These are phyloP conservation scores for Hortiboletus flavorubellus DNA, from an alignment of 768 basidiomycete genomes.

Conservation along the genomic window DNA sequence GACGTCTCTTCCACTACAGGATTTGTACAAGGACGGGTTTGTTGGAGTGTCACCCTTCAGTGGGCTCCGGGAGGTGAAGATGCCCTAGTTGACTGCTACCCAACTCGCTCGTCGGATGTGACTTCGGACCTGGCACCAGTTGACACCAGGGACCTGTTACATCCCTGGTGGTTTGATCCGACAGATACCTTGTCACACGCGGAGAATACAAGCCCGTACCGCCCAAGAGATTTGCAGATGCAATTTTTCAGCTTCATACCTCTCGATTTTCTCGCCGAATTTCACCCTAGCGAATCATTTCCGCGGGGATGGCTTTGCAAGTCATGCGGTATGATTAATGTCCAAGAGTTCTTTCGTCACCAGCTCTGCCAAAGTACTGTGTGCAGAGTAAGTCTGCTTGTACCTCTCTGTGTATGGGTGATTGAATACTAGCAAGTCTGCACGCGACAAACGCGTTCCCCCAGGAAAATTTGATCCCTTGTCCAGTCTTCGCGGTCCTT, in stretches of 20 bases:
- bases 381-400: conserved; percentile 36
- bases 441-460: background rate
- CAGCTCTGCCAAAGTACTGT: conserved; percentile 40
- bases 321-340: conserved; percentile 47
- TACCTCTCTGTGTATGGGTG: background rate
- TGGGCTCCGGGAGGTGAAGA: conserved; percentile 54
- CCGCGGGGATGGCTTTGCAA: conserved; percentile 49
- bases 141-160: background rate
- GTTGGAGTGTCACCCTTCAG: conserved; percentile 45
- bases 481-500: conserved; percentile 20
- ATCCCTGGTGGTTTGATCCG: conserved; percentile 27
- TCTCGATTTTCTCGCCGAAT: conserved; percentile 29
- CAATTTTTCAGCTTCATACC: conserved; percentile 30
- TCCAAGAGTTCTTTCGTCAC: conserved; percentile 44
- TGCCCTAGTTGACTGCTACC: conserved; percentile 14
- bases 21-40: conserved; percentile 31
- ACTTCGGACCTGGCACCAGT: background rate
- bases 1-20: background rate
- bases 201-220: conserved; percentile 13
- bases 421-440: conserved; percentile 17
- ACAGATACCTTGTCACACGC: background rate
- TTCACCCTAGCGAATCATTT: conserved; percentile 33
- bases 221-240: conserved; percentile 22
- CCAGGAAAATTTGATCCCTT: conserved; percentile 21
- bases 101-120: background rate